Base-by-base conservation (phyloP, 169 alveolate species). In the Cryptosporidium ryanae region DNA sequence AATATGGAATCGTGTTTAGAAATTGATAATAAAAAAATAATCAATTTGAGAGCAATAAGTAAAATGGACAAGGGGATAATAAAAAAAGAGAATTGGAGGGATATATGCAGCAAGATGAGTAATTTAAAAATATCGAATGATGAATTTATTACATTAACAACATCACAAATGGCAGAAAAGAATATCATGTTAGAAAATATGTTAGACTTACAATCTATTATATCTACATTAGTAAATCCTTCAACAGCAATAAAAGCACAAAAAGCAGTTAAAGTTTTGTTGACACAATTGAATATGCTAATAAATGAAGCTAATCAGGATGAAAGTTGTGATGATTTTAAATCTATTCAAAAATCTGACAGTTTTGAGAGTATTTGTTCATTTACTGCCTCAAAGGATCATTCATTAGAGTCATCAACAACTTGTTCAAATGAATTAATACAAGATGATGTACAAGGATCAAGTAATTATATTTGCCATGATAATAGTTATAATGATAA, bases 171-270 rank as follows among this genome's bases (percentile, higher is more conserved):
- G 71, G 87, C 71, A 1, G 68, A 76, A 34, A 76, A 61, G 43
- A 61, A 76, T 59, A 55, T 76, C 8, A 32, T 64, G 18, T 49
- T 68, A 12, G 83, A 68, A 31, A 68, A 68, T 54, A 68, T 68
- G 21, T 7, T 76, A 38, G 87, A 76, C 27, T n/a, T 76, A 38
- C 87, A 76, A 59, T 5, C 87, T n/a, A 55, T 76, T 7, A 48
- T 76, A 46, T 76, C 76, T 13, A 59, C 27, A 21, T 76, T 76
- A 59, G 87, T 76, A 1, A 61, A 43, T 55, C 87, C 68, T 23
- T 67, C 43, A 29, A 61, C 87, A 15, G 87, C 87, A 59, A 59
- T 76, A 25, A 76, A 76, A 43, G 87, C 87, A 29, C 87, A 76
- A 76, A 76, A 76, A 27, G 87, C 71, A 17, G 87, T 61, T 17